A percentile compares a stretch with the other conserved stretches of the same genome.
phyloP scores from a whole-genome alignment of 2,329 filamentous ascomycete species.

The Septoria petroselini region DNA sequence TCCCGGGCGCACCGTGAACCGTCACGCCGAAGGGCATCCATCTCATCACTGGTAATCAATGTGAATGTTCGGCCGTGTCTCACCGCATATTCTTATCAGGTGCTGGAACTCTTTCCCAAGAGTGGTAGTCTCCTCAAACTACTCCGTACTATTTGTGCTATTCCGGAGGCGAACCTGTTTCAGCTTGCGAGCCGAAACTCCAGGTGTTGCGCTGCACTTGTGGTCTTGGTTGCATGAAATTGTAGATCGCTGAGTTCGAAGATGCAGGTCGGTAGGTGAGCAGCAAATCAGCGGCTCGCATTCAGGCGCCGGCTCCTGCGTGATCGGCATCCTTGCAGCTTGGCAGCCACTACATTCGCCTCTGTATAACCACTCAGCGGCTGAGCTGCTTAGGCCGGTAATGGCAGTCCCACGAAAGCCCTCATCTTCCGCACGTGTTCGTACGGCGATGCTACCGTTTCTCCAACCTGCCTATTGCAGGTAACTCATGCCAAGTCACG shows the following conservation, averaged over 20 bases:
- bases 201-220: conserved; percentile 11
- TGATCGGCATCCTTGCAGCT: conserved; percentile 24
- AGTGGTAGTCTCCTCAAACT: no score
- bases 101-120: no score
- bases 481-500: conserved; percentile 3
- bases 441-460: conserved; percentile 4
- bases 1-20: conserved; percentile 9
- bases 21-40: background rate
- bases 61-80: background rate
- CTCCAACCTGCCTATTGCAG: conserved; percentile 19
- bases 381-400: conserved; percentile 9
- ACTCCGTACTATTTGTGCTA: no score
- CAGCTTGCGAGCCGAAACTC: conserved; percentile 13
- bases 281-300: conserved; percentile 18
- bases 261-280: conserved; percentile 11
- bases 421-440: conserved; percentile 23
- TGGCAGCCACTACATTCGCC: conserved; percentile 12
- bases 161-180: conserved; percentile 19
- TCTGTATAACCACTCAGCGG: conserved; percentile 11
- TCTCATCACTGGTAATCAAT: background rate
- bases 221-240: conserved; percentile 16
- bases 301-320: conserved; percentile 11
- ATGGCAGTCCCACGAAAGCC: conserved; percentile 17
- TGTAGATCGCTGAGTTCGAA: conserved; percentile 19
- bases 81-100: no score